A percentile compares a stretch with the other conserved stretches of the same genome.
Conservation (phyloP, 495 filamentous ascomycete genomes). For the Daldinia caldariorum region DNA sequence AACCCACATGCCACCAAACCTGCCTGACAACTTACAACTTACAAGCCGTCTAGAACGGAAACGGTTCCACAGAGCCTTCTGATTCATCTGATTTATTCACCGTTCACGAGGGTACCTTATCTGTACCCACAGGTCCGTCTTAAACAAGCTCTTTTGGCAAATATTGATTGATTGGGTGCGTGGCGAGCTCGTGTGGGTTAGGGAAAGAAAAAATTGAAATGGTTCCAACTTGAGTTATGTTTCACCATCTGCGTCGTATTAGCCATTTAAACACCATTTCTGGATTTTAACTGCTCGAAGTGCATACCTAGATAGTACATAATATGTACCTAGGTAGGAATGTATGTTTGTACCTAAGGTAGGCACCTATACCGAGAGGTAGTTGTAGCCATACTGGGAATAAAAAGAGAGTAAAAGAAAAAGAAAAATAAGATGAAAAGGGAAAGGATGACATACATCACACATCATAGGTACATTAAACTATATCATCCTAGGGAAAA, state of each 20-base stretch:
- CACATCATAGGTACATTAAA: too few species aligned
- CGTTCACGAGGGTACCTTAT: slow-evolving; percentile 38
- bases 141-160: neutral
- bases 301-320: neutral
- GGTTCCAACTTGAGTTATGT: slow-evolving; percentile 22
- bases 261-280: neutral
- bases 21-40: too few species aligned
- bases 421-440: slow-evolving; percentile 2
- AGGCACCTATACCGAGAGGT: too few species aligned
- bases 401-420: slow-evolving; percentile 9
- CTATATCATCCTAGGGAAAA: too few species aligned
- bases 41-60: slow-evolving; percentile 32
- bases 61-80: slow-evolving; percentile 41
- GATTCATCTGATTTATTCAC: slow-evolving; percentile 41
- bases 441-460: slow-evolving; percentile 13
- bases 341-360: too few species aligned
- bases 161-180: slow-evolving; percentile 4
- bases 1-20: slow-evolving; percentile 22
- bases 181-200: slow-evolving; percentile 20
- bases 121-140: slow-evolving; percentile 7
- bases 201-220: slow-evolving; percentile 11
- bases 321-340: neutral
- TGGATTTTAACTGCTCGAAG: too few species aligned
- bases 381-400: neutral
- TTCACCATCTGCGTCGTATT: slow-evolving; percentile 32